Percentiles rank a stretch among this genome's conserved stretches.
Conservation (phyloP, 2,329 filamentous ascomycete genomes). For the Pseudovirgaria hyperparasitica region DNA sequence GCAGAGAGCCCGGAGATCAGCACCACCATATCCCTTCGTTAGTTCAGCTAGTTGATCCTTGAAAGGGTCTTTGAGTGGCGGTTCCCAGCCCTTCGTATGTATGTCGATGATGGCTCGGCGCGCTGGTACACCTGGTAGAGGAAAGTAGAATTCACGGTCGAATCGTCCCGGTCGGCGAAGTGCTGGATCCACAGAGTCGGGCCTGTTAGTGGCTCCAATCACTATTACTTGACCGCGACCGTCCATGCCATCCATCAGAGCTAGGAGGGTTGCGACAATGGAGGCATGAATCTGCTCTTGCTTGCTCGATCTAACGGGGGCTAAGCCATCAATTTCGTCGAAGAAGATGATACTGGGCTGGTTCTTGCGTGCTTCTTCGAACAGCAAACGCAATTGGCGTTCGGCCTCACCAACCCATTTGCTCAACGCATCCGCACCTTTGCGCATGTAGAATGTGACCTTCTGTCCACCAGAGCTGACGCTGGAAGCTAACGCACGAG, state of each 20-base stretch:
- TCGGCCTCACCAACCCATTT: slow-evolving; percentile 99
- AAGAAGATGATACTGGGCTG: slow-evolving; percentile 99
- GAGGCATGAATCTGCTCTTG: slow-evolving; percentile 98
- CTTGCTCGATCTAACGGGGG: slow-evolving; percentile 91
- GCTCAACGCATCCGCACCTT: slow-evolving; percentile 91
- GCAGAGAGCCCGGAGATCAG: slow-evolving; percentile 83
- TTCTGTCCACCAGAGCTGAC: slow-evolving; percentile 82
- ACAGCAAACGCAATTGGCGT: slow-evolving; percentile 81
- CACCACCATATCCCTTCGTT: slow-evolving; percentile 94
- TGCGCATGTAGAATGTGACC: slow-evolving; percentile 98
- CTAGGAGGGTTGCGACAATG: slow-evolving; percentile 87
- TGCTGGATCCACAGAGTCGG: slow-evolving; percentile 94
- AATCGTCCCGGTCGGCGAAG: slow-evolving; percentile 87
- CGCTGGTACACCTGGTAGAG: slow-evolving; percentile 68
- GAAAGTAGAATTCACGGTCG: slow-evolving; percentile 96
- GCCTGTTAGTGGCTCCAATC: slow-evolving; percentile 95
- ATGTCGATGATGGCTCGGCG: slow-evolving; percentile 85
- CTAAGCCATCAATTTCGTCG: slow-evolving; percentile 94
- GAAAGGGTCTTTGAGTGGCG: slow-evolving; percentile 58
- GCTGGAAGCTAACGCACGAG: slow-evolving; percentile 81
- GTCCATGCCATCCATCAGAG: slow-evolving; percentile 96
- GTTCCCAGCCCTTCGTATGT: slow-evolving; percentile 87
- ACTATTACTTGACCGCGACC: slow-evolving; percentile 97
- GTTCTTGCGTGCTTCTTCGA: slow-evolving; percentile 88
- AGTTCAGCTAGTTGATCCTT: slow-evolving; percentile 73